Percentiles rank a stretch among this genome's conserved stretches.
phyloP scores from a whole-genome alignment of 2,329 filamentous ascomycete species.

The Neoarthrinium moseri region DNA sequence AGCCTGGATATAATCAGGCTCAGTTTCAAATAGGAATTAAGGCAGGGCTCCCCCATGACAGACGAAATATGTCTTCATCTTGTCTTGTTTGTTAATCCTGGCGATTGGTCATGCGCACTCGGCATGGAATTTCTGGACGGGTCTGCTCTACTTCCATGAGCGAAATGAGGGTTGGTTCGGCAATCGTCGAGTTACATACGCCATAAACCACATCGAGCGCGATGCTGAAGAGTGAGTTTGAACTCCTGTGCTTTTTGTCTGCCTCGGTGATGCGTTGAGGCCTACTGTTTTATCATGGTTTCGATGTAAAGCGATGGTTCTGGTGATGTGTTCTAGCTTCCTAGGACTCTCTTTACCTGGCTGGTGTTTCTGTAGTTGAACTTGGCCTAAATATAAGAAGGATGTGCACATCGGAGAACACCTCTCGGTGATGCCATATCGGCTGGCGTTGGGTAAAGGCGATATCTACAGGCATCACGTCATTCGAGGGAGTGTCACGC shows the following conservation, averaged over 20 bases:
- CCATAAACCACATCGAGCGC: constrained; percentile 21
- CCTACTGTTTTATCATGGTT: constrained; percentile 54
- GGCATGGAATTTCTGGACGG: constrained; percentile 20
- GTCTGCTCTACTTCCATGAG: constrained; percentile 31
- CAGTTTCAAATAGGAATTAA: no score
- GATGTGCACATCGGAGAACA: no score
- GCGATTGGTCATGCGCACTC: constrained; percentile 34
- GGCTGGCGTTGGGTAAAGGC: constrained; percentile 3
- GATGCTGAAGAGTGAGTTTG: constrained; percentile 34
- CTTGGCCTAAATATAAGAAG: no score
- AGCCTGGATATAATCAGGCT: no score
- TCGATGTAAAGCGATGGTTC: constrained; percentile 51
- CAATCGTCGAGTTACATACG: constrained; percentile 20
- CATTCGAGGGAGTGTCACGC: constrained; percentile 8
- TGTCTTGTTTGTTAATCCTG: constrained; percentile 60
- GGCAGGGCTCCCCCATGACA: no score
- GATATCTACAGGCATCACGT: constrained; percentile 13
- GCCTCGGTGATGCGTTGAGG: constrained; percentile 52
- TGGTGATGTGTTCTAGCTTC: no score
- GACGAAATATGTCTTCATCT: constrained; percentile 64
- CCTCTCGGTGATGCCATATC: no score
- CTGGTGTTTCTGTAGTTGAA: no score
- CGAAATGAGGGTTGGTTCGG: constrained; percentile 24
- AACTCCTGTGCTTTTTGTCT: constrained; percentile 53
- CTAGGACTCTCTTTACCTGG: no score